Evolutionary conservation across 2,329 filamentous ascomycete genomes (phyloP), one percentile per base, ranked within the genome.

Genomic region (Alternaria dauci): DNA sequence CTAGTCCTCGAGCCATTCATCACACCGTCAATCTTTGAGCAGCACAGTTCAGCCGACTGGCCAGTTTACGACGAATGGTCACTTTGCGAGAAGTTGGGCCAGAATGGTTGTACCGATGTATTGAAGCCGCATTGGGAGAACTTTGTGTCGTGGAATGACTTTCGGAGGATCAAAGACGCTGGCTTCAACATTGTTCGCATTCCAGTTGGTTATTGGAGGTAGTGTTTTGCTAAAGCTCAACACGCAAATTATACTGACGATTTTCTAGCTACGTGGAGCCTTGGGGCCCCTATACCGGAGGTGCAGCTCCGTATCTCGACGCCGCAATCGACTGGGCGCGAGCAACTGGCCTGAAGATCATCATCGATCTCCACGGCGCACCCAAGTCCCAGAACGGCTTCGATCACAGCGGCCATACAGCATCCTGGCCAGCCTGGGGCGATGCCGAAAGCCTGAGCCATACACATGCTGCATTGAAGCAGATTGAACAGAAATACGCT

Each of bases 181-280:
- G 86, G 86, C 8, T 85, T 88, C 75, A 88, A 88, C 72, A 74
- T 84, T n/a, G 83, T 88, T 4, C 80, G 86, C 12, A 85, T 88
- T 36, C 86, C 86, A 1, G 79, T 88, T 52, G 85, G 85, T 9
- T 88, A 84, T 71, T 88, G 86, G 86, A 84, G 85, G n/a, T 86
- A 82, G 30, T 20, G 12, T 18, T 9, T 58, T 32, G 26, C 11
- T 34, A 39, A 7, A 39, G 14, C 11, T 7, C 12, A 23, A 1
- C 34, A 34, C 11, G 18, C 14, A 8, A 16, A 5, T n/a, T 9
- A 30, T 11, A 12, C 32, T 58, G 8, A 58, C 18, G 3, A 3
- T 39, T 14, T 14, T 4, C 39, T 42, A 25, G 55, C 11, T 65
- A 61, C 38, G 76, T 83, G 42, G 67, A 73, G 14, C 55, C 67